Conservation (phyloP, 306 rosid species). For the Pyrus pyrifolia region DNA sequence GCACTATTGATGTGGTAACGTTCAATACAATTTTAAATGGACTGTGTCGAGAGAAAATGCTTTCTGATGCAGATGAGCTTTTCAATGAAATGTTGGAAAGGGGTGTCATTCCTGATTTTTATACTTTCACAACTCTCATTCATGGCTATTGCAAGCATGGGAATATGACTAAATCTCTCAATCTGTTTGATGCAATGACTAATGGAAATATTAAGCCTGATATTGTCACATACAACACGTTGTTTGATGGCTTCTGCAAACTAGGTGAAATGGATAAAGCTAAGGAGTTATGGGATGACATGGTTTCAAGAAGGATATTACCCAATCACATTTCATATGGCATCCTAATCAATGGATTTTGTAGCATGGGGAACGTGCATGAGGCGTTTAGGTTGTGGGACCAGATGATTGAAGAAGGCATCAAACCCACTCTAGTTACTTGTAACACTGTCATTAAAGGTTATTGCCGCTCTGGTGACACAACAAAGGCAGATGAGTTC, state of each 20-base stretch:
- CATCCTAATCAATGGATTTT: slow-evolving; percentile 73
- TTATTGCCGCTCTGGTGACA: slow-evolving; percentile 52
- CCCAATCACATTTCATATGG: slow-evolving; percentile 66
- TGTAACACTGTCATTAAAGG: slow-evolving; percentile 82
- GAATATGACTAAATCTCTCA: slow-evolving; percentile 58
- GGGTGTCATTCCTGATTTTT: slow-evolving; percentile 83
- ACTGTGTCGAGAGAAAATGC: slow-evolving; percentile 63
- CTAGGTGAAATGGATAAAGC: slow-evolving; percentile 73
- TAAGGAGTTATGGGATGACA: slow-evolving; percentile 66
- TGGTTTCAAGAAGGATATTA: slow-evolving; percentile 42
- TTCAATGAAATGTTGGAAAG: slow-evolving; percentile 79
- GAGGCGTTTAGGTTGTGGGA: slow-evolving; percentile 74
- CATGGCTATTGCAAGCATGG: slow-evolving; percentile 74
- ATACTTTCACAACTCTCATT: slow-evolving; percentile 77
- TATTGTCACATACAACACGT: slow-evolving; percentile 66
- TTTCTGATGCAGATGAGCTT: slow-evolving; percentile 59
- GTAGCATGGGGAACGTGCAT: slow-evolving; percentile 51
- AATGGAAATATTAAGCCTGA: slow-evolving; percentile 68
- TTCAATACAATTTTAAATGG: slow-evolving; percentile 81
- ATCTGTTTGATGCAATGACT: slow-evolving; percentile 53
- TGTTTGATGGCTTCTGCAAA: slow-evolving; percentile 88
- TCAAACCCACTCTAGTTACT: slow-evolving; percentile 56
- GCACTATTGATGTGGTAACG: slow-evolving; percentile 66
- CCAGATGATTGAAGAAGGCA: slow-evolving; percentile 72
- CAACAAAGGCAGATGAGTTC: slow-evolving; percentile 52